Evolutionary conservation across 129 eudicot species (phyloP).

Genomic region (Flaveria ramosissima): DNA sequence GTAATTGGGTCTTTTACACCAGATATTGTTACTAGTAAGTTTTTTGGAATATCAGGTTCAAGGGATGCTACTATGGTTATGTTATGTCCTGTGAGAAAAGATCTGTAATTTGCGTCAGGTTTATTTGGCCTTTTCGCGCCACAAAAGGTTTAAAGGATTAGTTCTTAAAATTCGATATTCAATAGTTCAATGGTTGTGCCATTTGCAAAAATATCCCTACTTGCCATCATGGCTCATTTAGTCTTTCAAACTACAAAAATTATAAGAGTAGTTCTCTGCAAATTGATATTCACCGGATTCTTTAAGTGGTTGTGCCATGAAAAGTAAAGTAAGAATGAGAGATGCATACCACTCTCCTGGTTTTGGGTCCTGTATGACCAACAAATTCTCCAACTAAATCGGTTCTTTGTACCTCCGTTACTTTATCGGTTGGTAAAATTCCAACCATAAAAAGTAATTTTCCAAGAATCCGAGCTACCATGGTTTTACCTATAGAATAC

Average conservation of each 20-base stretch:
- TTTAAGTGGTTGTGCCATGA: background rate
- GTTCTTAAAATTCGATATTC: background rate
- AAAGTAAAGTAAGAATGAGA: background rate
- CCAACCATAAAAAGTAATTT: conserved; percentile 79
- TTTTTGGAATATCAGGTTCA: background rate
- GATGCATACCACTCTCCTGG: conserved; percentile 76
- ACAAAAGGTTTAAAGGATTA: background rate
- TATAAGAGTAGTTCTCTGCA: background rate
- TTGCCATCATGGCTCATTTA: background rate
- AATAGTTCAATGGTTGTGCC: no score
- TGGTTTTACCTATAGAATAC: conserved; percentile 73
- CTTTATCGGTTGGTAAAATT: conserved; percentile 76
- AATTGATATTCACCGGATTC: background rate
- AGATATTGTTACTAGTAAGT: no score
- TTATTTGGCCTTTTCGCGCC: background rate
- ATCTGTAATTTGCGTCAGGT: background rate
- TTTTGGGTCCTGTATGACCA: conserved; percentile 94
- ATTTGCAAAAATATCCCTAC: background rate
- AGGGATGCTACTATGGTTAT: no score
- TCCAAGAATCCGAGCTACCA: conserved; percentile 92
- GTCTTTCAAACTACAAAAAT: background rate
- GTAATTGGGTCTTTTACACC: conserved; percentile 21
- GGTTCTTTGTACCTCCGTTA: conserved; percentile 89
- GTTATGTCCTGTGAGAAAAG: background rate
- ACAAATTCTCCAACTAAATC: conserved; percentile 94